Evolutionary conservation across 148 eudicot genomes (phyloP).

Genomic region (Rhododendron ovatum): DNA sequence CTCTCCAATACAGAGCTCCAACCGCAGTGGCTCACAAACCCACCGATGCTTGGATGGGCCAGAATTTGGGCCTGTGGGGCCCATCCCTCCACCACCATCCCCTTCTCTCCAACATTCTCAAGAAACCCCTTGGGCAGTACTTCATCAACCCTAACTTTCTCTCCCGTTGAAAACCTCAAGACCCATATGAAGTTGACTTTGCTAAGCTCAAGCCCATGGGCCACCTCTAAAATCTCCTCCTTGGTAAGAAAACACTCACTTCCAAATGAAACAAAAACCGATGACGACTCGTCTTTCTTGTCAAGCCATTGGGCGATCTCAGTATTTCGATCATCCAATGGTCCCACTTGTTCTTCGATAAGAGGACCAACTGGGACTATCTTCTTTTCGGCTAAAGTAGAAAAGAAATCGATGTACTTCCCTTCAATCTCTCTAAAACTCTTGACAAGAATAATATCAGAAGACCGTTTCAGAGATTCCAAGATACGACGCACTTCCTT

Average conservation of each 20-base stretch:
- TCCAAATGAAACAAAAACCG: slow-evolving; percentile 28
- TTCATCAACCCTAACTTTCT: slow-evolving; percentile 11
- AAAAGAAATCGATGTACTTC: slow-evolving; percentile 19
- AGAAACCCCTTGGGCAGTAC: slow-evolving; percentile 25
- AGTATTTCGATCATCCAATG: not conserved
- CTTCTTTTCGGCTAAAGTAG: not conserved
- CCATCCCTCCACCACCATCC: slow-evolving; percentile 24
- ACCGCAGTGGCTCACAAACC: slow-evolving; percentile 37
- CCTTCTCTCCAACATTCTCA: slow-evolving; percentile 18
- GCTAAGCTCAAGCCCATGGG: slow-evolving; percentile 26
- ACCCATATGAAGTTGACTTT: slow-evolving; percentile 28
- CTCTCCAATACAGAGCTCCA: slow-evolving; percentile 34
- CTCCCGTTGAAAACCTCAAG: slow-evolving; percentile 14
- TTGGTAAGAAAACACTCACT: slow-evolving; percentile 19
- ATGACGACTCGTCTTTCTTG: slow-evolving; percentile 3
- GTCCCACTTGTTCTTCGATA: not conserved
- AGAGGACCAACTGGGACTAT: slow-evolving; percentile 25
- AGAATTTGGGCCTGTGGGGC: slow-evolving; percentile 29
- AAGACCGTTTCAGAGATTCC: not conserved
- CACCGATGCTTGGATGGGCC: slow-evolving; percentile 18
- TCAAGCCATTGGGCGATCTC: slow-evolving; percentile 24
- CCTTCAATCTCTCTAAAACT: slow-evolving; percentile 14
- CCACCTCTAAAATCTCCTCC: slow-evolving; percentile 24
- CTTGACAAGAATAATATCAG: slow-evolving; percentile 7
- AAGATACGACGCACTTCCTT: not conserved